Evolutionary conservation across 148 eudicot genomes (phyloP), one percentile per base, ranked within the genome.

Genomic region (Persicaria tinctoria): DNA sequence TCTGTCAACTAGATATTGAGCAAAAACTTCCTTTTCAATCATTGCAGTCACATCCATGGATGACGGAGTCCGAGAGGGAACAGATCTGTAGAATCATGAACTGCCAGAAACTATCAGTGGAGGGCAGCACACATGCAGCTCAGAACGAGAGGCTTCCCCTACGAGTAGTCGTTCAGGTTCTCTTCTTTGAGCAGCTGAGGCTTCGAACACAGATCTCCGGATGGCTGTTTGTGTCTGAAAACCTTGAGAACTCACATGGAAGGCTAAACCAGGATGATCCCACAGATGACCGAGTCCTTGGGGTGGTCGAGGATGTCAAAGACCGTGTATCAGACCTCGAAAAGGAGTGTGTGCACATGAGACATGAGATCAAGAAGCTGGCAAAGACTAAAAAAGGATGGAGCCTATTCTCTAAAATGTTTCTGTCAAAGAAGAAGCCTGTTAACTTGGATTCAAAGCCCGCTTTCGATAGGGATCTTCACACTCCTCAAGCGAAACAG

Each of bases 111-210:
- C 90, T 90, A 18, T 90, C 95, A 27, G 51, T 90, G 50, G 95
- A 90, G 60, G 95, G 90, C 6, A 88, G 95, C 82, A 86, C 89
- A 12, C 95, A 90, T 44, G 95, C 92, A 48, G 95, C 95, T 4
- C 92, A 87, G 55, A 90, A 90, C 38, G 95, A 90, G 83, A 84
- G 95, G 80, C 76, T 90, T 23, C 92, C 95, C 41, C 90, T 90
- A 13, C 89, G 95, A 2, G 87, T 90, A 9, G 86, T 90, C 0
- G 90, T 90, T 20, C 95, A 90, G 80, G 92, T 90, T 49, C 89
- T 90, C 6, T 90, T 86, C 84, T 90, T 90, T 23, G 95, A 90
- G 60, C 95, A 90, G 70, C 76, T 88, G 8, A 85, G 89, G 70
- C 86, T 90, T 12, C 82, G 95, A 38, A 88, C 95, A 0, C 90